A percentile compares a stretch with the other conserved stretches of the same genome.
These are phyloP conservation scores for Meredithiella fracta DNA, from an alignment of 2,329 filamentous ascomycete genomes.

Conservation along the genomic window DNA sequence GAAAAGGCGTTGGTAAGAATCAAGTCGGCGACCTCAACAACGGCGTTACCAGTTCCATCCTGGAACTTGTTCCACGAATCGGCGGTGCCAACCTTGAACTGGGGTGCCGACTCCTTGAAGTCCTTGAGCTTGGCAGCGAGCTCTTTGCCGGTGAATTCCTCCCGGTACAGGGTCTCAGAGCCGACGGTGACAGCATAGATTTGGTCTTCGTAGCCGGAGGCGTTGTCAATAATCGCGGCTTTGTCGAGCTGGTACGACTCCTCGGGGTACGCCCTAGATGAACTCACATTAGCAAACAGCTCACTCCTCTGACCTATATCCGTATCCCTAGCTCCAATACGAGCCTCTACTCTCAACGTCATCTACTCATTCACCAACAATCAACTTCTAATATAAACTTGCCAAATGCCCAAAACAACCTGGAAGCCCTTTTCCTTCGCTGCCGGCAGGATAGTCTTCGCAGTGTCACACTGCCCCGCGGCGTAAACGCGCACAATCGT, in stretches of 20 bases:
- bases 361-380: not conserved
- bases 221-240: constrained; percentile 28
- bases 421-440: constrained; percentile 48
- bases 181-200: constrained; percentile 56
- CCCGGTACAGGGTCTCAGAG: constrained; percentile 53
- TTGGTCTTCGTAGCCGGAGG: constrained; percentile 34
- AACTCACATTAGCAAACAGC: not conserved
- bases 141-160: constrained; percentile 44
- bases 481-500: constrained; percentile 51
- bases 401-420: constrained; percentile 57
- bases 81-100: constrained; percentile 46
- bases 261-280: constrained; percentile 42
- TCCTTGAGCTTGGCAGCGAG: constrained; percentile 45
- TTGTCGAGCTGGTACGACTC: constrained; percentile 45
- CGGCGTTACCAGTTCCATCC: constrained; percentile 49
- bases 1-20: constrained; percentile 52
- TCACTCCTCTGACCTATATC: not conserved
- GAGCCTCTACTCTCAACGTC: not conserved
- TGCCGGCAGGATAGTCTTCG: constrained; percentile 45
- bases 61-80: constrained; percentile 59
- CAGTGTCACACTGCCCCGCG: constrained; percentile 48
- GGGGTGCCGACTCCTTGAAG: constrained; percentile 38
- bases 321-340: not conserved
- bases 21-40: constrained; percentile 44
- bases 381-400: constrained; percentile 17